These are phyloP conservation scores for Aspergillus affinis DNA, from an alignment of 495 filamentous ascomycete genomes.

Conservation along the genomic window DNA sequence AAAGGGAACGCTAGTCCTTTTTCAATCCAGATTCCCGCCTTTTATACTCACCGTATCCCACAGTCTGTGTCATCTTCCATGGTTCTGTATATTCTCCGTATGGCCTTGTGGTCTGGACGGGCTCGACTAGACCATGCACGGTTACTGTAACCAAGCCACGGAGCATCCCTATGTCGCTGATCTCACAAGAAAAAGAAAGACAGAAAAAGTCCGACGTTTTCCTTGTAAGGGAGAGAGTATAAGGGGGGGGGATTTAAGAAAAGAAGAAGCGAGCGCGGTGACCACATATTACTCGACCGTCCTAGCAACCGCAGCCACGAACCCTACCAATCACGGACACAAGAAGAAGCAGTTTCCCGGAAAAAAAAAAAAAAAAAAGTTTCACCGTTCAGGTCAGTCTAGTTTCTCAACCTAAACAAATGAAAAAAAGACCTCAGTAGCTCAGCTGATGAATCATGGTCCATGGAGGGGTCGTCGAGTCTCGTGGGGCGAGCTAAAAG, in stretches of 20 bases:
- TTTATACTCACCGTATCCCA: neutral
- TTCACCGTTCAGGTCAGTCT: constrained; percentile 1
- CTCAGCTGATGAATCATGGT: constrained; percentile 21
- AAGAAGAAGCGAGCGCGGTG: neutral
- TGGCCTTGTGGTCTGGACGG: neutral
- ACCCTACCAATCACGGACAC: neutral
- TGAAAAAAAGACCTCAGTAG: constrained; percentile 6
- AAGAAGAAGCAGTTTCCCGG: neutral
- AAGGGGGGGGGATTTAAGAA: neutral
- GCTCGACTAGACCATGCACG: neutral
- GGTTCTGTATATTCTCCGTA: neutral
- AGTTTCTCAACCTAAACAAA: constrained; percentile 3
- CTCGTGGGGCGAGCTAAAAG: constrained; percentile 27
- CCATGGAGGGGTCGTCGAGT: constrained; percentile 17
- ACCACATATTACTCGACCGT: neutral
- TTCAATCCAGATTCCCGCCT: neutral
- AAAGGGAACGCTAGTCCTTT: neutral
- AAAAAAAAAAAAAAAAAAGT: no score
- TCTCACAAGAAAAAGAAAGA: neutral
- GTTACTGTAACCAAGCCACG: neutral
- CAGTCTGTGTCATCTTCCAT: neutral
- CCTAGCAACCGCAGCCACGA: neutral
- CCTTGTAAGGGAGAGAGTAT: neutral
- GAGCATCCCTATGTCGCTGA: neutral
- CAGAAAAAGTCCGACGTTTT: neutral